Evolutionary conservation across 129 eudicot species (phyloP).

Genomic region (Sambucus nigra): DNA sequence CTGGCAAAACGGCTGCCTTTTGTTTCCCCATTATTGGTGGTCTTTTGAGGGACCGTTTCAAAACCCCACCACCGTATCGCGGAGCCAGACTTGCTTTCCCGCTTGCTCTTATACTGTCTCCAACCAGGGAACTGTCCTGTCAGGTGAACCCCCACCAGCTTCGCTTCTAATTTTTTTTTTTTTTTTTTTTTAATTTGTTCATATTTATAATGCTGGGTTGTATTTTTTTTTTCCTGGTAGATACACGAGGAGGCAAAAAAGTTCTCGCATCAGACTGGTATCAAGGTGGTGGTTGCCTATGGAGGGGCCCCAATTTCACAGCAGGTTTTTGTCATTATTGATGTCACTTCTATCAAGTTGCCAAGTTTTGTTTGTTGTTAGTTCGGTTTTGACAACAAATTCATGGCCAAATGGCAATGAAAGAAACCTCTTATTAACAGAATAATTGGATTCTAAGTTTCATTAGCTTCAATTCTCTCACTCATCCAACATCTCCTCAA

Average conservation of each 20-base stretch:
- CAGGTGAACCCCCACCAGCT: conserved; percentile 58
- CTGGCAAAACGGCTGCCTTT: conserved; percentile 88
- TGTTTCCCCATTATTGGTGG: conserved; percentile 83
- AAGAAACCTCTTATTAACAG: not conserved
- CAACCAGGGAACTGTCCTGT: conserved; percentile 75
- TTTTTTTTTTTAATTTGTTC: not conserved
- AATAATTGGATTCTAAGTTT: too few species aligned
- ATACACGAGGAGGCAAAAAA: conserved; percentile 79
- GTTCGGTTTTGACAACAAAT: not conserved
- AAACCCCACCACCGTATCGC: conserved; percentile 10
- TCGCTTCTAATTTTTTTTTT: not conserved
- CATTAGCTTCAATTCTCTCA: too few species aligned
- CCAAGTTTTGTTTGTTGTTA: not conserved
- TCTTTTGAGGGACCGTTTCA: conserved; percentile 23
- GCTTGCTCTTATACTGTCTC: conserved; percentile 64
- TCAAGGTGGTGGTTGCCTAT: conserved; percentile 70
- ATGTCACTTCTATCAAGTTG: too few species aligned
- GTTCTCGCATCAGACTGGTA: conserved; percentile 67
- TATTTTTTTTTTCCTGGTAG: conserved; percentile 27
- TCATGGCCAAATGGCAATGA: not conserved
- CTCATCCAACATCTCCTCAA: too few species aligned
- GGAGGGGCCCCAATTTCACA: conserved; percentile 73
- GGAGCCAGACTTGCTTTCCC: conserved; percentile 38
- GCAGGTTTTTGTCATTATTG: conserved; percentile 40
- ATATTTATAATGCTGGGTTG: not conserved